phyloP scores from a whole-genome alignment of 202 grass and related monocot species.

The Tripidium arundinaceum region DNA sequence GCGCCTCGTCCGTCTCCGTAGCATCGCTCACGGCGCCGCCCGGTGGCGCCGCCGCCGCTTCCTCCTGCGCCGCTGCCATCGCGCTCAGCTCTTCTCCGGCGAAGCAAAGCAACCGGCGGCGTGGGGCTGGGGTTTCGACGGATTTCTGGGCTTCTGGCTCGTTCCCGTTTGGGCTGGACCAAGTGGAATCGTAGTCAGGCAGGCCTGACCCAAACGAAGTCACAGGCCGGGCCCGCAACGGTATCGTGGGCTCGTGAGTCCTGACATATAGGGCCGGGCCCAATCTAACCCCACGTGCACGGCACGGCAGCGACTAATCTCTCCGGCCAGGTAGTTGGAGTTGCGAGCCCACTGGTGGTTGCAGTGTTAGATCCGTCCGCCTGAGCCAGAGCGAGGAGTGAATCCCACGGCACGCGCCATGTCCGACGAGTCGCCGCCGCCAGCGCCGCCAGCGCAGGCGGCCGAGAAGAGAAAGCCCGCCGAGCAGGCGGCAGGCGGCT shows the following conservation, averaged over 20 bases:
- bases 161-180: not conserved
- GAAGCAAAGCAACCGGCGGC: not conserved
- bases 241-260: not conserved
- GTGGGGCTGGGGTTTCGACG: constrained; percentile 29
- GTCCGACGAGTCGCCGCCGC: constrained; percentile 42
- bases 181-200: not conserved
- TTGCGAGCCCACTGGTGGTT: constrained; percentile 34
- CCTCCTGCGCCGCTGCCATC: constrained; percentile 25
- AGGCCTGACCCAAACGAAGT: not conserved
- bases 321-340: not conserved
- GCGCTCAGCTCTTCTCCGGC: constrained; percentile 18
- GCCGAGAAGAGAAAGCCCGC: constrained; percentile 13
- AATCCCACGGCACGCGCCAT: constrained; percentile 43
- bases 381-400: not conserved
- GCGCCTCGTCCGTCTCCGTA: not conserved
- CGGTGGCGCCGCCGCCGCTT: not conserved
- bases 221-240: not conserved
- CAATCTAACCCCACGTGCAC: constrained; percentile 20
- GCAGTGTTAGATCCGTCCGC: constrained; percentile 52
- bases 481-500: constrained; percentile 46
- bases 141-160: constrained; percentile 1
- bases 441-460: constrained; percentile 11
- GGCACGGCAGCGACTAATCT: not conserved
- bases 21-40: not conserved
- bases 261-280: not conserved